Evolutionary conservation across 2,329 filamentous ascomycete genomes (phyloP).

Genomic region (Sclerotinia subarctica): DNA sequence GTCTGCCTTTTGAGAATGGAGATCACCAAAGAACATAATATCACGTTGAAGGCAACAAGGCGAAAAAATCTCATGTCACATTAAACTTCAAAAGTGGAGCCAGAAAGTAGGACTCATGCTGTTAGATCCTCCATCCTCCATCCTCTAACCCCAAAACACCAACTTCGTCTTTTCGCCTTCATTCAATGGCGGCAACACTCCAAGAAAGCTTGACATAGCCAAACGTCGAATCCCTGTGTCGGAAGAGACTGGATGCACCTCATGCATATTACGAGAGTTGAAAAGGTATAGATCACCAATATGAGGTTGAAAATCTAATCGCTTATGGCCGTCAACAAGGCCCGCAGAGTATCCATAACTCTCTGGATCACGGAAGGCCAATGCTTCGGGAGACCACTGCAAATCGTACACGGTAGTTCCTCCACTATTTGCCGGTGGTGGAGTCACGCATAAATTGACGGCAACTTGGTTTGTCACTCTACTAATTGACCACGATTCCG

Average conservation of each 20-base stretch:
- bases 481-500: constrained; percentile 22
- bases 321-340: constrained; percentile 3
- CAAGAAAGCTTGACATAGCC: constrained; percentile 13
- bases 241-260: background rate
- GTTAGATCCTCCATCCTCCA: background rate
- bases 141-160: constrained; percentile 7
- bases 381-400: constrained; percentile 12
- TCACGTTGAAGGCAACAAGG: background rate
- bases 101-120: background rate
- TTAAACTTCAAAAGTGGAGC: background rate
- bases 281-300: constrained; percentile 12
- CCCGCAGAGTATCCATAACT: constrained; percentile 10
- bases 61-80: background rate
- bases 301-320: background rate
- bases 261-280: constrained; percentile 17
- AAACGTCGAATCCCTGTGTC: background rate
- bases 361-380: constrained; percentile 8
- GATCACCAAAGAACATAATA: background rate
- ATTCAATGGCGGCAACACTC: constrained; percentile 3
- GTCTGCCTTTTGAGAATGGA: background rate
- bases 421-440: background rate
- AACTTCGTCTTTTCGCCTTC: constrained; percentile 8
- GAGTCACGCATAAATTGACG: background rate
- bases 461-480: constrained; percentile 18
- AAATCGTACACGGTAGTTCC: constrained; percentile 6